Evolutionary conservation across 352 stramenopile genomes (phyloP), one percentile per base, ranked within the genome.

Genomic region (Phytophthora fragariae): DNA sequence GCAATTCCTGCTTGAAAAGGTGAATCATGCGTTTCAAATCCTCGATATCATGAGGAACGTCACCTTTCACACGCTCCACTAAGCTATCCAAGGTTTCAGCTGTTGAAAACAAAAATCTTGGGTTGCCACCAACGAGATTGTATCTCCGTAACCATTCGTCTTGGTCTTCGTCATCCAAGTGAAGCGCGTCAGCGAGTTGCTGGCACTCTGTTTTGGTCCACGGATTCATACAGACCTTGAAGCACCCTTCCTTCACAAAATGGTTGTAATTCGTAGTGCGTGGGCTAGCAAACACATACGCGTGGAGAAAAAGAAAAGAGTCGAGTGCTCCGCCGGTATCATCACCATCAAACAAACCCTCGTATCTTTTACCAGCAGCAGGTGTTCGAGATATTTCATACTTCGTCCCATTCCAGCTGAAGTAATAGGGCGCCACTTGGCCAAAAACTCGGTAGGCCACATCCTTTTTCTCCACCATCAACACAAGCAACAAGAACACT

Each of bases 211-310:
- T 31, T 68, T 53, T 77, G 17, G 54, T 75, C 73, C 73, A 77
- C 67, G 69, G 68, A 75, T 77, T 72, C 73, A 80, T 75, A 52
- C 65, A 74, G 46, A 80, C 60, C 29, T 62, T 65, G 35, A 72
- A 70, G 53, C 69, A 80, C 0, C 3, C 8, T 17, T 68, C 60
- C 35, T 80, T 80, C 21, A 61, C 60, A 63, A 80, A 77, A 0
- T 72, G 7, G 49, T 80, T 62, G 64, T 65, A 75, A 73, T 77
- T 64, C 15, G 24, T 31, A 46, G 33, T 62, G 39, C 39, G 29
- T 66, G 73, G 69, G 59, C 73, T 77, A 17, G 73, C 69, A 27
- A 80, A 75, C 49, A 77, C 11, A 53, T 57, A 77, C 7, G 35
- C 52, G 65, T 65, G 46, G 2, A 10, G 0, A 17, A 73, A 65